Conservation (phyloP, 169 alveolate genomes). For the Cryptosporidium baileyi region DNA sequence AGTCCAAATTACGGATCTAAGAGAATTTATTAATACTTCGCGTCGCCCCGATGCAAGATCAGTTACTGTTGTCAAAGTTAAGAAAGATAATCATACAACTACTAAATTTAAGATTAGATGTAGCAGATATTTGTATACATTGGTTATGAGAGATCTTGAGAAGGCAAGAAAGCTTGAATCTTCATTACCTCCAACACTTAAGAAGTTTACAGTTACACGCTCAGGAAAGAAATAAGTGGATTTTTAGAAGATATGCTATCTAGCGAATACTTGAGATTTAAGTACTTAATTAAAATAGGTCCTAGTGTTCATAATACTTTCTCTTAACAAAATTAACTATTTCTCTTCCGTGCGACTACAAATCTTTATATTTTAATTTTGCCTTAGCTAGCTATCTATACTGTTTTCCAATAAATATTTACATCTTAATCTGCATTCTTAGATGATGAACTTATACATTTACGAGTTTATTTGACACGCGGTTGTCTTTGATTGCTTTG, state of each 20-base stretch:
- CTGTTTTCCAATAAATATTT: neutral
- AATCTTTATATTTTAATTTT: neutral
- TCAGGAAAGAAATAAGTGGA: constrained; percentile 30
- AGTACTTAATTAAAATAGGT: too few species aligned
- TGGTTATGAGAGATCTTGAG: constrained; percentile 89
- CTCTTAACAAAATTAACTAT: too few species aligned
- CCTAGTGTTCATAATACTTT: too few species aligned
- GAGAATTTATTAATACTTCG: constrained; percentile 80
- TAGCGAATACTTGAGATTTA: too few species aligned
- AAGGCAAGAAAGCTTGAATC: constrained; percentile 92
- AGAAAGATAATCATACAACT: constrained; percentile 78
- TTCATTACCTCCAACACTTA: constrained; percentile 84
- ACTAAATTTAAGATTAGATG: constrained; percentile 95
- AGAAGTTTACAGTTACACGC: constrained; percentile 59
- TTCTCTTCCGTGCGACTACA: neutral
- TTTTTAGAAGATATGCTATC: too few species aligned
- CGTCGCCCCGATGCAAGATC: constrained; percentile 85
- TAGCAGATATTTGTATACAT: constrained; percentile 90
- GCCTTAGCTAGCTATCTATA: neutral
- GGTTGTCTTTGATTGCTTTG: constrained; percentile 8
- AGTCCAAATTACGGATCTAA: constrained; percentile 80
- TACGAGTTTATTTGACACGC: neutral
- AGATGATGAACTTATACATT: too few species aligned
- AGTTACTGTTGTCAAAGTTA: constrained; percentile 85
- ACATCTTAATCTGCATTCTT: neutral